Percentiles rank a stretch among this genome's conserved stretches.
Conservation (phyloP, 2,329 filamentous ascomycete genomes). For the Parastagonospora avenae region DNA sequence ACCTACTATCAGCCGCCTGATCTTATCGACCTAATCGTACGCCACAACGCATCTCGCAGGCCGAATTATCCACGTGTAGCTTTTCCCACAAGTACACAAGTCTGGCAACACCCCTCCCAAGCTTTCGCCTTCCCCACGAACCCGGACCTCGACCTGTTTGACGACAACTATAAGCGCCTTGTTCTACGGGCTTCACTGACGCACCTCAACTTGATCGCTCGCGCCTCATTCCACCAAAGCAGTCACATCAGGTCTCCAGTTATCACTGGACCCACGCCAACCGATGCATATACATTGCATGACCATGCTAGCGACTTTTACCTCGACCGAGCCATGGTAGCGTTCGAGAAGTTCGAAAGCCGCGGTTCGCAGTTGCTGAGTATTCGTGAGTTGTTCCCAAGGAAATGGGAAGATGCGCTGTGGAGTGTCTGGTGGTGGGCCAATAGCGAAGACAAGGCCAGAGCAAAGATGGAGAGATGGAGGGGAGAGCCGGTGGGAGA, state of each 20-base stretch:
- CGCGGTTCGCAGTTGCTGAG: not conserved
- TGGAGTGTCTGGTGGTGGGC: slow-evolving; percentile 37
- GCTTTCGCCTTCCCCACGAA: slow-evolving; percentile 1
- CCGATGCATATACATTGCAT: slow-evolving; percentile 1
- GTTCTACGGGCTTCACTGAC: not conserved
- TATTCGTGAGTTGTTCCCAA: slow-evolving; percentile 11
- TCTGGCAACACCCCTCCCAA: slow-evolving; percentile 3
- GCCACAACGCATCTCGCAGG: slow-evolving; percentile 9
- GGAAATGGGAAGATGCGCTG: slow-evolving; percentile 14
- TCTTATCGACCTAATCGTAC: slow-evolving; percentile 28
- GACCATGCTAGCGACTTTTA: slow-evolving; percentile 13
- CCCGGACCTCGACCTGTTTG: not conserved
- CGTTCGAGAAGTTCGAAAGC: slow-evolving; percentile 12
- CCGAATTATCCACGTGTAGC: slow-evolving; percentile 16
- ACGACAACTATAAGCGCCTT: not conserved
- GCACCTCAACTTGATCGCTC: slow-evolving; percentile 13
- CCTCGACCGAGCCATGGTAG: slow-evolving; percentile 4
- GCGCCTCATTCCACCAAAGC: slow-evolving; percentile 14
- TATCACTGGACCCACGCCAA: not conserved
- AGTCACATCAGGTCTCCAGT: not conserved
- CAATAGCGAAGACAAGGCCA: slow-evolving; percentile 28
- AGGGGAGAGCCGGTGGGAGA: not conserved
- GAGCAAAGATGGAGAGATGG: slow-evolving; percentile 28
- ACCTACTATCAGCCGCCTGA: slow-evolving; percentile 34
- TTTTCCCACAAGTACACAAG: slow-evolving; percentile 13